A percentile compares a stretch with the other conserved stretches of the same genome.
Conservation (phyloP, 805 yeast species). For the Candida maesae region DNA sequence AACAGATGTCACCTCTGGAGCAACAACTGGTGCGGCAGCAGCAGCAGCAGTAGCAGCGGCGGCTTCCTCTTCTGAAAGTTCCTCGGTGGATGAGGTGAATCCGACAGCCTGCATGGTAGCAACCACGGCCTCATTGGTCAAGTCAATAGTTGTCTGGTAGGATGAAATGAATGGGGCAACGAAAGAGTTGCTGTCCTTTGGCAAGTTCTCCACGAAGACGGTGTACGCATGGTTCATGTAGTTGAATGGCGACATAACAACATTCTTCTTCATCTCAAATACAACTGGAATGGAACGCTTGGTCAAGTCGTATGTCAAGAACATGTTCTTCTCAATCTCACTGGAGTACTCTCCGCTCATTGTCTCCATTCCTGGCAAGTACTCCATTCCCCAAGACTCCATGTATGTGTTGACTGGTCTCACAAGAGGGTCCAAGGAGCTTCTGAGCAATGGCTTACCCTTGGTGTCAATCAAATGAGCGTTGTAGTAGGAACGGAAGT, state of each 20-base stretch:
- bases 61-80: background rate
- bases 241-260: constrained; percentile 33
- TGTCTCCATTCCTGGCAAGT: constrained; percentile 43
- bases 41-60: constrained; percentile 1
- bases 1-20: too few species aligned
- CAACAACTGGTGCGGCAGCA: background rate
- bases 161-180: constrained; percentile 30
- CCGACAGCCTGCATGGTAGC: constrained; percentile 8
- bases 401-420: constrained; percentile 57
- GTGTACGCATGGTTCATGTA: constrained; percentile 34
- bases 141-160: constrained; percentile 28
- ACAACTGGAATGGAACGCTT: constrained; percentile 36
- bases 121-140: constrained; percentile 30
- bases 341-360: constrained; percentile 46
- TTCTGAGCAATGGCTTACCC: constrained; percentile 60
- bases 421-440: constrained; percentile 59
- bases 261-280: constrained; percentile 23
- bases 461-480: constrained; percentile 49
- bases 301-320: constrained; percentile 38
- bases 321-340: constrained; percentile 53
- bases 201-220: constrained; percentile 38
- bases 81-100: background rate
- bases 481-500: constrained; percentile 48
- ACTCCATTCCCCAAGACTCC: constrained; percentile 39
- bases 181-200: constrained; percentile 30